Conservation (phyloP, 768 basidiomycete genomes). For the Macrolepiota albuminosa region DNA sequence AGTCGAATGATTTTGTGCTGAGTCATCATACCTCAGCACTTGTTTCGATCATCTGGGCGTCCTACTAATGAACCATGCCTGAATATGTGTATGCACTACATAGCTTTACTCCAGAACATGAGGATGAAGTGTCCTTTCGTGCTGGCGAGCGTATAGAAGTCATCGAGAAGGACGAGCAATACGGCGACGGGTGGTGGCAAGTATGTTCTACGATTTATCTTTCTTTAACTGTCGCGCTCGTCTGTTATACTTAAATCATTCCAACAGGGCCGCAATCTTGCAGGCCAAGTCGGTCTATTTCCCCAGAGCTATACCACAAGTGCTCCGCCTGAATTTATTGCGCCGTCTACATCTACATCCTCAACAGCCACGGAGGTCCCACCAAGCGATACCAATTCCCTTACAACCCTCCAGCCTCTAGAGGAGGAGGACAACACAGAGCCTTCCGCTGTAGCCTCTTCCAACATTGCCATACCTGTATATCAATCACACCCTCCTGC, state of each 20-base stretch:
- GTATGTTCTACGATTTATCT: slow-evolving; percentile 22
- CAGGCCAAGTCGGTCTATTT: slow-evolving; percentile 86
- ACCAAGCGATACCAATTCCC: slow-evolving; percentile 11
- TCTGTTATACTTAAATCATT: slow-evolving; percentile 11
- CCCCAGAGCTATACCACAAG: slow-evolving; percentile 84
- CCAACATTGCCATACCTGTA: slow-evolving; percentile 28
- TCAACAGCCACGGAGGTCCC: slow-evolving; percentile 13
- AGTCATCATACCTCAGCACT: neutral
- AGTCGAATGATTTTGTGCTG: neutral
- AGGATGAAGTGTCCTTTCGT: slow-evolving; percentile 85
- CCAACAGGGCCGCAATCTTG: slow-evolving; percentile 74
- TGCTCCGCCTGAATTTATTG: slow-evolving; percentile 35
- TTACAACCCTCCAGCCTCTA: slow-evolving; percentile 36
- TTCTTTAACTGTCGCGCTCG: neutral
- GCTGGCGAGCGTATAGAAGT: slow-evolving; percentile 88
- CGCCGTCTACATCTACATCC: slow-evolving; percentile 21
- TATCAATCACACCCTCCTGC: slow-evolving; percentile 34
- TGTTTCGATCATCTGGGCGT: neutral
- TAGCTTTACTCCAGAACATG: slow-evolving; percentile 87
- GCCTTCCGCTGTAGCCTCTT: slow-evolving; percentile 15
- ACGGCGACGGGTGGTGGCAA: slow-evolving; percentile 95
- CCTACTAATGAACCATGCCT: slow-evolving; percentile 40
- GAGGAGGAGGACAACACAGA: slow-evolving; percentile 42
- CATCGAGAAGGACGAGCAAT: slow-evolving; percentile 89
- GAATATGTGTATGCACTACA: slow-evolving; percentile 88